These are phyloP conservation scores for Circinella umbellata DNA, from an alignment of 371 early-diverging fungal genomes.

Conservation along the genomic window DNA sequence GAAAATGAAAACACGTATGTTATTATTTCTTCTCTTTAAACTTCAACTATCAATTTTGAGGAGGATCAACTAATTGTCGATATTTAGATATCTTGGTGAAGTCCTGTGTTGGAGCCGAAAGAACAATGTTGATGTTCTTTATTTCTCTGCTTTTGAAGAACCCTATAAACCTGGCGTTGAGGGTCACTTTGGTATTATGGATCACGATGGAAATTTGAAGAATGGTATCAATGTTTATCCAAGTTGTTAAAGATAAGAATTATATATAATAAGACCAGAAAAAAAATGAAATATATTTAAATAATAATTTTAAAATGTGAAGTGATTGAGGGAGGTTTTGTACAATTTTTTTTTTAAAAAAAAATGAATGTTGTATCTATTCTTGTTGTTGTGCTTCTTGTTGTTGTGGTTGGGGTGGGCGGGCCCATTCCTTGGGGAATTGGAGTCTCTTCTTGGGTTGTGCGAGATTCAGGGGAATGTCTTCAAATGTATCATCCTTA, in stretches of 20 bases:
- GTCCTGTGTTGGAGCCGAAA: constrained; percentile 54
- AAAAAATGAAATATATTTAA: background rate
- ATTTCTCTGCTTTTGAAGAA: constrained; percentile 68
- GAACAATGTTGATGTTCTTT: constrained; percentile 54
- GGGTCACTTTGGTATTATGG: constrained; percentile 60
- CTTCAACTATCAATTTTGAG: no score
- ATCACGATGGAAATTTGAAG: constrained; percentile 31
- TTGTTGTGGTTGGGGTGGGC: constrained; percentile 26
- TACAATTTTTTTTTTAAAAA: background rate
- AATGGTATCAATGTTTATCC: constrained; percentile 10
- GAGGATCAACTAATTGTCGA: no score
- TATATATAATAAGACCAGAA: background rate
- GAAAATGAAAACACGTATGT: constrained; percentile 53
- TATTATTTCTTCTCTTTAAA: no score
- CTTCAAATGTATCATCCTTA: constrained; percentile 57
- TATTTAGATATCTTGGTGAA: constrained; percentile 29
- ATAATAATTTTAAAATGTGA: background rate
- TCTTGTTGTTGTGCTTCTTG: constrained; percentile 4
- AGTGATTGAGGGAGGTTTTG: background rate
- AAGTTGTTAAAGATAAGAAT: constrained; percentile 5
- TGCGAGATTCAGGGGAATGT: constrained; percentile 64
- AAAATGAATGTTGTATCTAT: background rate
- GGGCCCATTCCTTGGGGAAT: constrained; percentile 73
- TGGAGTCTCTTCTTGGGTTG: constrained; percentile 60
- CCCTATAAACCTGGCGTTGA: constrained; percentile 64